Conservation (phyloP, 306 rosid species). For the Fagus sylvatica region DNA sequence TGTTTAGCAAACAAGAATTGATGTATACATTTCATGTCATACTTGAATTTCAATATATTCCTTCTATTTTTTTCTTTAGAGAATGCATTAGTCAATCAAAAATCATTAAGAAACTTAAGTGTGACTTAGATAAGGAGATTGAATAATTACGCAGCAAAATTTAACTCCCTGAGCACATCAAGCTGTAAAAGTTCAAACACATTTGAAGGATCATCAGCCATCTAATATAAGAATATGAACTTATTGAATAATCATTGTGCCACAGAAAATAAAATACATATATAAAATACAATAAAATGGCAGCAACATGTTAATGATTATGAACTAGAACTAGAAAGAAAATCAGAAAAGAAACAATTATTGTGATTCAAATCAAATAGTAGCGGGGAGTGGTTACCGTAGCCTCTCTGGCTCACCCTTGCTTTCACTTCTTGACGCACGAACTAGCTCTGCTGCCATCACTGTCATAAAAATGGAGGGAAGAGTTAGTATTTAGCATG, state of each 20-base stretch:
- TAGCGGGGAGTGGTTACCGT: conserved; percentile 48
- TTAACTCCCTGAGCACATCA: too few relatives aligned
- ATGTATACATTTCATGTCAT: not conserved
- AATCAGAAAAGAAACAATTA: not conserved
- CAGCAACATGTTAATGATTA: too few relatives aligned
- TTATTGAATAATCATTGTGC: too few relatives aligned
- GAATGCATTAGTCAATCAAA: not conserved
- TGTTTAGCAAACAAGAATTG: conserved; percentile 1
- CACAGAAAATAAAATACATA: too few relatives aligned
- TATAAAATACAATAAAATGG: too few relatives aligned
- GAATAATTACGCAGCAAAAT: not conserved
- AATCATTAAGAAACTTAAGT: not conserved
- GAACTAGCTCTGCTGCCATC: conserved; percentile 94
- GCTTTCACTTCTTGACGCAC: conserved; percentile 61
- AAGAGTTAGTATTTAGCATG: conserved; percentile 21
- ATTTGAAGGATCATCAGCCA: too few relatives aligned
- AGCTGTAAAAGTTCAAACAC: too few relatives aligned
- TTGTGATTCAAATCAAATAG: conserved; percentile 1
- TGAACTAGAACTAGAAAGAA: too few relatives aligned
- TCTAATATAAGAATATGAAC: too few relatives aligned
- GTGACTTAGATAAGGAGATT: not conserved
- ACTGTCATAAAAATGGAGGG: conserved; percentile 43
- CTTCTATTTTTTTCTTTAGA: not conserved
- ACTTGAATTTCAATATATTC: not conserved
- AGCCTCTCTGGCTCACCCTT: conserved; percentile 72